A percentile compares a stretch with the other conserved stretches of the same genome.
These are phyloP conservation scores for Spinellus fusiger DNA, from an alignment of 192 early-diverging fungal genomes.

Conservation along the genomic window DNA sequence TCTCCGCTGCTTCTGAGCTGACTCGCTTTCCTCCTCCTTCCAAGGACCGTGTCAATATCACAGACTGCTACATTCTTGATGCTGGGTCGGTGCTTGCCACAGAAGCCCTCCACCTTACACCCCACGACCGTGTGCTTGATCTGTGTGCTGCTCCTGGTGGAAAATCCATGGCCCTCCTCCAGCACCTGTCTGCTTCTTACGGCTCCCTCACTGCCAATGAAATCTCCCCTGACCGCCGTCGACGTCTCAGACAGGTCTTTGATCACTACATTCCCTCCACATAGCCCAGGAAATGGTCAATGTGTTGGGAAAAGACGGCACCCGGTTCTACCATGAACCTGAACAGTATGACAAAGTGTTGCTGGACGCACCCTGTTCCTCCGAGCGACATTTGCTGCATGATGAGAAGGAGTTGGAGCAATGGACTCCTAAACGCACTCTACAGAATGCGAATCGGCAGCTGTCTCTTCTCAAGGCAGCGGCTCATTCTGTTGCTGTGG, in stretches of 20 bases:
- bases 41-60: constrained; percentile 21
- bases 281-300: constrained; percentile 12
- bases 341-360: constrained; percentile 39
- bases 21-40: constrained; percentile 23
- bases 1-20: not conserved
- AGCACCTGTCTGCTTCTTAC: constrained; percentile 26
- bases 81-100: constrained; percentile 78
- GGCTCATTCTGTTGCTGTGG: constrained; percentile 26
- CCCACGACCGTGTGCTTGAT: constrained; percentile 79
- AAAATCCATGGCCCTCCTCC: constrained; percentile 41
- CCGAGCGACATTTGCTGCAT: constrained; percentile 47
- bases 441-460: constrained; percentile 36
- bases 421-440: constrained; percentile 38
- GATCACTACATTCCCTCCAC: constrained; percentile 35
- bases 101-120: constrained; percentile 64
- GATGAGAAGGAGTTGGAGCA: constrained; percentile 32
- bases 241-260: constrained; percentile 38
- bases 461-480: constrained; percentile 30
- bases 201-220: constrained; percentile 42
- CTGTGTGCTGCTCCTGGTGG: constrained; percentile 53
- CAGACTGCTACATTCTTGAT: constrained; percentile 54
- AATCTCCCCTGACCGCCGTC: constrained; percentile 30
- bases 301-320: constrained; percentile 15
- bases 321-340: constrained; percentile 9
- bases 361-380: constrained; percentile 49